Conservation (phyloP, 441 rosid species). For the Mallotus japonicus region DNA sequence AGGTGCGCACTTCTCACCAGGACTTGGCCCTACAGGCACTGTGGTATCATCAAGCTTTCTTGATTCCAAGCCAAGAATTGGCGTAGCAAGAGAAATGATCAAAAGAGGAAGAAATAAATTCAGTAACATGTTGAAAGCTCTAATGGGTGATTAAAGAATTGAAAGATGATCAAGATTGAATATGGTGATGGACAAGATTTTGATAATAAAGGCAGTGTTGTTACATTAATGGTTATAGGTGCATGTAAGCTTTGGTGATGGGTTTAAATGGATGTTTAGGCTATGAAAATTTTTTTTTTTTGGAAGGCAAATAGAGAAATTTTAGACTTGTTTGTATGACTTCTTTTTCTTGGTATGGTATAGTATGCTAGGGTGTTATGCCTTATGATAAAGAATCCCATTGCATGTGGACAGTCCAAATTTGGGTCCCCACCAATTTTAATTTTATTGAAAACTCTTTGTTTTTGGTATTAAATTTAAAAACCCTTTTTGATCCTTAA, state of each 20-base stretch:
- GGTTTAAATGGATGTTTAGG: constrained; percentile 17
- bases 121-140: constrained; percentile 18
- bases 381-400: constrained; percentile 30
- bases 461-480: neutral
- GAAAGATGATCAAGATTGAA: neutral
- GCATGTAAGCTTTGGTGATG: constrained; percentile 28
- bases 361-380: neutral
- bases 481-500: neutral
- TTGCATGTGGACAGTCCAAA: constrained; percentile 38
- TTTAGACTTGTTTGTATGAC: constrained; percentile 9
- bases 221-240: constrained; percentile 25
- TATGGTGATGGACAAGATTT: neutral
- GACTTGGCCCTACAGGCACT: constrained; percentile 17
- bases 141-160: neutral
- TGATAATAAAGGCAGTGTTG: neutral
- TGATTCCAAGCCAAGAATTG: constrained; percentile 35
- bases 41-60: constrained; percentile 45
- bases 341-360: neutral
- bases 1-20: constrained; percentile 48
- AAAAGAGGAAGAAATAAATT: constrained; percentile 16
- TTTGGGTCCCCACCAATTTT: constrained; percentile 18
- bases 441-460: neutral
- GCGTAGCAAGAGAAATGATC: constrained; percentile 22
- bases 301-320: constrained; percentile 18
- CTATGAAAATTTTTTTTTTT: no score